Evolutionary conservation across 2,329 filamentous ascomycete genomes (phyloP), one percentile per base, ranked within the genome.

Genomic region (Fusarium sp.): DNA sequence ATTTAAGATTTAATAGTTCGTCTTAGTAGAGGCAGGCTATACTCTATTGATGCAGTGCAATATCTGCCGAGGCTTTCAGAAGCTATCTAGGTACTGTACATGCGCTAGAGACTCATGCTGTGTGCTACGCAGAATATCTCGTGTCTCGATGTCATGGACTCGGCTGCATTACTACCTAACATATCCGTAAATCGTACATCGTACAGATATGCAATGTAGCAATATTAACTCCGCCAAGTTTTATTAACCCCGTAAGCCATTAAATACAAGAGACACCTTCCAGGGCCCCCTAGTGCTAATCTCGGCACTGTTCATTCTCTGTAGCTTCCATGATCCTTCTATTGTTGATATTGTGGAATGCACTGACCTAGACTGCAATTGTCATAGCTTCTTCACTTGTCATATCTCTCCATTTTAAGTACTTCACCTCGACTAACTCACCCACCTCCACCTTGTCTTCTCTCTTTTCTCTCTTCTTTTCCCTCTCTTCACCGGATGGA

Each of bases 251-350:
- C 20, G 28, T 63, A 54, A 38, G 43, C n/a, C 35, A 53, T n/a
- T 42, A 42, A 38, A 44, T 23, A 28, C 26, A 43, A 42, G 16
- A 13, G 38, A 39, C 44, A 39, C 38, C 20, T 41, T 57, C 44
- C 18, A 39, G 49, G 31, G 15, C 18, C 31, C 57, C 31, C 58
- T 28, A 28, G 46, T 41, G 12, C 38, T 55, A 65, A 65, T 65
- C 61, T 65, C 62, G 61, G 60, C 61, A 64, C 42, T 26, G 42
- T 44, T 53, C 37, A 26, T 65, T 65, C 60, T 53, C 35, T 48
- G n/a, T 31, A 39, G 44, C 53, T 65, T 65, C 62, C 53, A 65
- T 65, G 53, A 65, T 43, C 38, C 28, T 65, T 65, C 62, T 38
- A 65, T 63, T 47, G 35, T 53, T 65, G 62, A 64, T 65, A 39